These are phyloP conservation scores for Candida maesae DNA, from an alignment of 805 yeast genomes.

Conservation along the genomic window DNA sequence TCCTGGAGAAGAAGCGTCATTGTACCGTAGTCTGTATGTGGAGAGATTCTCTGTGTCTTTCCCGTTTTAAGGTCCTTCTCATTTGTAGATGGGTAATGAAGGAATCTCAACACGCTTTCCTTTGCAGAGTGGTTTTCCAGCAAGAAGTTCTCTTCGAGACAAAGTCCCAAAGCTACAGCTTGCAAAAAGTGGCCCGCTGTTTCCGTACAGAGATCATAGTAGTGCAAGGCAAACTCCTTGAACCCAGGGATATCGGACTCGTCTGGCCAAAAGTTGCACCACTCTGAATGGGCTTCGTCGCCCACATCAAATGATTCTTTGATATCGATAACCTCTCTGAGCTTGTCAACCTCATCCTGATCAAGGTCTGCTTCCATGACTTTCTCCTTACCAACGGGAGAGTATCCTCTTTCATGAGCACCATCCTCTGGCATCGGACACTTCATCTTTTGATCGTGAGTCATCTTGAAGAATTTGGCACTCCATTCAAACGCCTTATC, in stretches of 20 bases:
- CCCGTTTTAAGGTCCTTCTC: background rate
- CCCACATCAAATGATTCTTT: conserved; percentile 26
- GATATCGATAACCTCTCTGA: conserved; percentile 22
- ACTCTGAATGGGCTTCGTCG: conserved; percentile 11
- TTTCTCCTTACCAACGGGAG: conserved; percentile 22
- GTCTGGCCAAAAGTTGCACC: conserved; percentile 25
- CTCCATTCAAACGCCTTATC: conserved; percentile 20
- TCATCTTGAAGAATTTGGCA: conserved; percentile 13
- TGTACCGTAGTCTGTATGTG: conserved; percentile 5
- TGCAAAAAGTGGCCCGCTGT: conserved; percentile 9
- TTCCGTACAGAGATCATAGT: conserved; percentile 10
- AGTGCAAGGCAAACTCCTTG: conserved; percentile 15
- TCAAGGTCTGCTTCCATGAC: conserved; percentile 25
- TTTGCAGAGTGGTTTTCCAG: conserved; percentile 5
- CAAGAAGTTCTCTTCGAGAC: conserved; percentile 15
- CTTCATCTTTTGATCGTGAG: conserved; percentile 13
- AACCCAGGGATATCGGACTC: conserved; percentile 21
- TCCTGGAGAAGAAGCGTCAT: conserved; percentile 2
- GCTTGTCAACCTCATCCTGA: conserved; percentile 8
- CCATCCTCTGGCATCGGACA: conserved; percentile 22
- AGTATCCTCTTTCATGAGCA: conserved; percentile 26
- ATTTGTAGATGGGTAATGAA: conserved; percentile 1
- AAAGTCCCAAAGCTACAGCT: conserved; percentile 22
- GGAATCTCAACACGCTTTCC: conserved; percentile 1
- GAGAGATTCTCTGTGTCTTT: conserved; percentile 2